These are phyloP conservation scores for Ustilago sp. DNA, from an alignment of 1,284 basidiomycete species.

Conservation along the genomic window DNA sequence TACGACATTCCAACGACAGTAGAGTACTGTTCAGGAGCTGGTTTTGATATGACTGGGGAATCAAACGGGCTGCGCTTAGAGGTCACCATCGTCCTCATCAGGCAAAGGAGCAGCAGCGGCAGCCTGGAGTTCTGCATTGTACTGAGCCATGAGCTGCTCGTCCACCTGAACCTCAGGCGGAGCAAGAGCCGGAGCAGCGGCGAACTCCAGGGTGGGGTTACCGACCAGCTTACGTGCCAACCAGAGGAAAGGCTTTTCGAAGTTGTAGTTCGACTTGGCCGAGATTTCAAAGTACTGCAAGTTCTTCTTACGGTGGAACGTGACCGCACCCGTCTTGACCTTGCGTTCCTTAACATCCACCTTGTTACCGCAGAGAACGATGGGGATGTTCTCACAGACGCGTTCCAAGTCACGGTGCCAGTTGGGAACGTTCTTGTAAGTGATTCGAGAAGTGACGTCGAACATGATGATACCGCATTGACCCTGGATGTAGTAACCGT, in stretches of 20 bases:
- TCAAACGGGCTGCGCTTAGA: conserved; percentile 38
- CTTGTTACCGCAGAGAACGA: conserved; percentile 99
- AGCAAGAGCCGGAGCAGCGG: conserved; percentile 93
- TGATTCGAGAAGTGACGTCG: conserved; percentile 99
- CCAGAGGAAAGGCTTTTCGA: conserved; percentile 99
- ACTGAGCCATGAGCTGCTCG: conserved; percentile 81
- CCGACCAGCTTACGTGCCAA: conserved; percentile 97
- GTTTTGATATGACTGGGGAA: not conserved
- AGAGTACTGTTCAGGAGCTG: not conserved
- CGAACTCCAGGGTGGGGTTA: conserved; percentile 90
- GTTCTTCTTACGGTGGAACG: conserved; percentile 99
- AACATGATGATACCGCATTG: conserved; percentile 99
- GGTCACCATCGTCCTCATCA: conserved; percentile 73
- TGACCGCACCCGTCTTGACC: conserved; percentile 98
- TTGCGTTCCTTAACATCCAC: conserved; percentile 99
- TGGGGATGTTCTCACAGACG: conserved; percentile 99
- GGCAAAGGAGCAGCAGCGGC: conserved; percentile 73
- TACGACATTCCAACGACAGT: not conserved
- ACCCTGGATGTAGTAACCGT: conserved; percentile 73
- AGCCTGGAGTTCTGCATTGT: conserved; percentile 80
- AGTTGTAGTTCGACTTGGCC: conserved; percentile 99
- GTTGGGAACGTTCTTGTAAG: conserved; percentile 99
- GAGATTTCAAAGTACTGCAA: conserved; percentile 99
- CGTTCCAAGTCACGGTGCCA: conserved; percentile 99
- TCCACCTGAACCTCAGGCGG: conserved; percentile 94